Conservation (phyloP, 129 eudicot genomes). For the Flaveria brownii region DNA sequence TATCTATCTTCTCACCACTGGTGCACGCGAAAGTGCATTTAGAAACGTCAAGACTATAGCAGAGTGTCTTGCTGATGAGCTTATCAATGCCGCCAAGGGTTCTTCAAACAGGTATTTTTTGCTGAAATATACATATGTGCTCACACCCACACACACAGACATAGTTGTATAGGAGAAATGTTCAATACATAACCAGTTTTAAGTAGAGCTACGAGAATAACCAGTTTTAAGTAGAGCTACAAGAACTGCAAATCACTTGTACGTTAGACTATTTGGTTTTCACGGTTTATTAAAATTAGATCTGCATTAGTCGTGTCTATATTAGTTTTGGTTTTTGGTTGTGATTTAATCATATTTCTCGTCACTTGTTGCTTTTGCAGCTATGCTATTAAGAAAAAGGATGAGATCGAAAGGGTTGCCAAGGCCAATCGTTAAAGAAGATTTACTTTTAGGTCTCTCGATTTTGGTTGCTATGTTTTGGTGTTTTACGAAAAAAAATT, state of each 20-base stretch:
- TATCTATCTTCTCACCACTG: conserved; percentile 70
- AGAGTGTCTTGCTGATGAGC: conserved; percentile 83
- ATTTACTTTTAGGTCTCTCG: conserved; percentile 17
- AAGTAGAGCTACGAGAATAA: not conserved
- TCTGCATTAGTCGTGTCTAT: too few relatives aligned
- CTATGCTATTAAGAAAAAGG: conserved; percentile 83
- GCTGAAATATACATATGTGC: too few relatives aligned
- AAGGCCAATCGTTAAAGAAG: conserved; percentile 70
- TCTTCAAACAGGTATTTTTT: conserved; percentile 65
- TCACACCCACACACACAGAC: too few relatives aligned
- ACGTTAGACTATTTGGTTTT: too few relatives aligned
- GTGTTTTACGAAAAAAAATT: conserved; percentile 16
- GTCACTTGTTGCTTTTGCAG: conserved; percentile 27
- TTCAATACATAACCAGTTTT: not conserved
- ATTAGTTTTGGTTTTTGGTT: not conserved
- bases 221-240: too few relatives aligned
- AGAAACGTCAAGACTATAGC: conserved; percentile 77
- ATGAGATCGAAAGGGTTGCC: conserved; percentile 81
- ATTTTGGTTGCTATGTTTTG: conserved; percentile 34
- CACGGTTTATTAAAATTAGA: too few relatives aligned
- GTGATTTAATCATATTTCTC: not conserved
- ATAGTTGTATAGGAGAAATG: too few relatives aligned
- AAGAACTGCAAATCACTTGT: too few relatives aligned
- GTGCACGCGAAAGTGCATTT: conserved; percentile 82
- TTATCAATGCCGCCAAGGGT: conserved; percentile 85